A percentile compares a stretch with the other conserved stretches of the same genome.
These are phyloP conservation scores for Echeveria elegans DNA, from an alignment of 164 flowering plant species.

Conservation along the genomic window DNA sequence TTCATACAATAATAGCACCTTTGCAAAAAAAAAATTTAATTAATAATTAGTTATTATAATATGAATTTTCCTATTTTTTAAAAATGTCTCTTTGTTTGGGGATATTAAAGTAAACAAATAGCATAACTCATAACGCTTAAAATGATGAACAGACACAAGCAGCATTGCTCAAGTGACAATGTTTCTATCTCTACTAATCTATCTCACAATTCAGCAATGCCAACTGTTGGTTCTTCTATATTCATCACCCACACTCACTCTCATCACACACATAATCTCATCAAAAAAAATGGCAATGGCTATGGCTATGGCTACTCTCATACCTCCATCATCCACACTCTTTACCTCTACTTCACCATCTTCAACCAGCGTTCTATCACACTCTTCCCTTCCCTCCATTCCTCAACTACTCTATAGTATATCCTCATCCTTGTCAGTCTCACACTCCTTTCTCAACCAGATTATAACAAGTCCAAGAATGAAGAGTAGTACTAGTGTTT, in stretches of 20 bases:
- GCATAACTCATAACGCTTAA: no score
- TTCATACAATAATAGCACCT: no score
- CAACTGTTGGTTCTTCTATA: conserved; percentile 29
- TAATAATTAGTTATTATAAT: no score
- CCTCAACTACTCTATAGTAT: conserved; percentile 21
- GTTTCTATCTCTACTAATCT: no score
- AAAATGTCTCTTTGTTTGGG: no score
- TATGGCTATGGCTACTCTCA: conserved; percentile 41
- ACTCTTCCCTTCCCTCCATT: conserved; percentile 25
- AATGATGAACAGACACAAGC: no score
- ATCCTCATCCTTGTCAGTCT: conserved; percentile 30
- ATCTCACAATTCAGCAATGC: no score
- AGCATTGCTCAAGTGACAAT: no score
- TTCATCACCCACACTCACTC: conserved; percentile 5
- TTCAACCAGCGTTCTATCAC: conserved; percentile 17
- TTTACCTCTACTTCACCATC: conserved; percentile 27
- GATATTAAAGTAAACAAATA: no score
- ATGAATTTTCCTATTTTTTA: no score
- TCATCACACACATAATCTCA: background rate
- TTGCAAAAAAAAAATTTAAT: no score
- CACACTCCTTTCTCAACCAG: conserved; percentile 21
- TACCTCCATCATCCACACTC: conserved; percentile 30
- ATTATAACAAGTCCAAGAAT: conserved; percentile 15
- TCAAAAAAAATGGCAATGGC: conserved; percentile 1
- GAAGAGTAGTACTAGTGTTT: conserved; percentile 11